A percentile compares a stretch with the other conserved stretches of the same genome.
Conservation (phyloP, 192 early-diverging fungal species). For the Backusella tarrabulga region DNA sequence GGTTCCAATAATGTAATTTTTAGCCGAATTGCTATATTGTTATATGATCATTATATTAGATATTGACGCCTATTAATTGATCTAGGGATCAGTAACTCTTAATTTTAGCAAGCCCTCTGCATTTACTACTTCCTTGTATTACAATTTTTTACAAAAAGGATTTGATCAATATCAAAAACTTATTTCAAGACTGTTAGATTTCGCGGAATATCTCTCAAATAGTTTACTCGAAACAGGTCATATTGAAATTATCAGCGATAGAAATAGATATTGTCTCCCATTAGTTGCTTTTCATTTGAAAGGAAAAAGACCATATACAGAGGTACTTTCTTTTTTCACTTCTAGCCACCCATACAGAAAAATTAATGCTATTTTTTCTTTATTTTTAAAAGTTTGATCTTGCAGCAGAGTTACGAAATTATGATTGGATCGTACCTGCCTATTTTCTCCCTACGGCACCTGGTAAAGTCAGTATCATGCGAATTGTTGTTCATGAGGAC, state of each 20-base stretch:
- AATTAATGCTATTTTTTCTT: constrained; percentile 22
- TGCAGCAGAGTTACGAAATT: constrained; percentile 54
- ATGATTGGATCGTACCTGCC: constrained; percentile 75
- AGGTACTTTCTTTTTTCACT: constrained; percentile 16
- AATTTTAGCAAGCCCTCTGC: constrained; percentile 73
- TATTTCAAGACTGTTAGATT: constrained; percentile 56
- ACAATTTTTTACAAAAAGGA: constrained; percentile 72
- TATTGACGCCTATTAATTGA: too few species aligned
- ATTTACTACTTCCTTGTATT: constrained; percentile 77
- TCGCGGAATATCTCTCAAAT: constrained; percentile 53
- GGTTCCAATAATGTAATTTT: constrained; percentile 23
- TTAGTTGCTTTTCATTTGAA: constrained; percentile 64
- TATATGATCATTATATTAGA: too few species aligned
- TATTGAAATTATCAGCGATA: constrained; percentile 57
- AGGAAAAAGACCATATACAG: constrained; percentile 25
- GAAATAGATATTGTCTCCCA: constrained; percentile 48
- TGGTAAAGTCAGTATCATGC: constrained; percentile 50
- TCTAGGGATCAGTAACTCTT: constrained; percentile 59
- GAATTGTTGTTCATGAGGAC: constrained; percentile 65
- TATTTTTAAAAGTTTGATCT: constrained; percentile 53
- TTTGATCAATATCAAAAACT: constrained; percentile 62
- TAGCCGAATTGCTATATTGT: background rate
- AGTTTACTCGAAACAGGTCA: constrained; percentile 54
- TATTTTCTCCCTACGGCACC: constrained; percentile 60
- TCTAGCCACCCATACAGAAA: constrained; percentile 28